Conservation (phyloP, 2,329 filamentous ascomycete species). For the Fusarium sp. region DNA sequence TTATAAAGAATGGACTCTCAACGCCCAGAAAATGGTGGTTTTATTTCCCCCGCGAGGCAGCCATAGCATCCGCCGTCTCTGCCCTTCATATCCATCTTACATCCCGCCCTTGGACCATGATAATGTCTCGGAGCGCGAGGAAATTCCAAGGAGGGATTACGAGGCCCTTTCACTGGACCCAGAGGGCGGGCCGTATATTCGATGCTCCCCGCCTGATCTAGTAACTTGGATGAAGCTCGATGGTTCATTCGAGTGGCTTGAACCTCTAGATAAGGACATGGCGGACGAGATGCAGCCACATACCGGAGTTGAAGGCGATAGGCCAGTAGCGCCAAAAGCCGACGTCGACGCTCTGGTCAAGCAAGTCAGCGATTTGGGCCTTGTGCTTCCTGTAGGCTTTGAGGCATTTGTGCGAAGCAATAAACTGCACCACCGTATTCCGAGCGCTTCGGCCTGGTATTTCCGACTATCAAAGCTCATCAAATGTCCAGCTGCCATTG, state of each 20-base stretch:
- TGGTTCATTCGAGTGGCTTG: neutral
- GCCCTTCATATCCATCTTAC: neutral
- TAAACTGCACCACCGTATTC: neutral
- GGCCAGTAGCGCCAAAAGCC: neutral
- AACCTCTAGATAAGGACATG: neutral
- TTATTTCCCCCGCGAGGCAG: neutral
- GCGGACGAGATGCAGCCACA: neutral
- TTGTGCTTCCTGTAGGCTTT: neutral
- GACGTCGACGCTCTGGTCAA: neutral
- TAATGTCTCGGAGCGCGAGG: neutral
- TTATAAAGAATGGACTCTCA: neutral
- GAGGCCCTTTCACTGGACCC: neutral
- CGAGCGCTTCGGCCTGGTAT: neutral
- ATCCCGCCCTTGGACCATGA: neutral
- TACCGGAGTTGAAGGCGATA: neutral
- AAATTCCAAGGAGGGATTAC: neutral
- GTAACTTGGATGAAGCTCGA: neutral
- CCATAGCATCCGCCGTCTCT: neutral
- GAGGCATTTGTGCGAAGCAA: neutral
- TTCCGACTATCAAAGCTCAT: neutral
- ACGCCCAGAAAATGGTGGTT: neutral
- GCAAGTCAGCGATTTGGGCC: neutral
- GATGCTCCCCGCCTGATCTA: neutral
- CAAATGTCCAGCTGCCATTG: neutral
- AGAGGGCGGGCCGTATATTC: neutral